Evolutionary conservation across 2,329 filamentous ascomycete genomes (phyloP).

Genomic region (Colletotrichum limetticola): DNA sequence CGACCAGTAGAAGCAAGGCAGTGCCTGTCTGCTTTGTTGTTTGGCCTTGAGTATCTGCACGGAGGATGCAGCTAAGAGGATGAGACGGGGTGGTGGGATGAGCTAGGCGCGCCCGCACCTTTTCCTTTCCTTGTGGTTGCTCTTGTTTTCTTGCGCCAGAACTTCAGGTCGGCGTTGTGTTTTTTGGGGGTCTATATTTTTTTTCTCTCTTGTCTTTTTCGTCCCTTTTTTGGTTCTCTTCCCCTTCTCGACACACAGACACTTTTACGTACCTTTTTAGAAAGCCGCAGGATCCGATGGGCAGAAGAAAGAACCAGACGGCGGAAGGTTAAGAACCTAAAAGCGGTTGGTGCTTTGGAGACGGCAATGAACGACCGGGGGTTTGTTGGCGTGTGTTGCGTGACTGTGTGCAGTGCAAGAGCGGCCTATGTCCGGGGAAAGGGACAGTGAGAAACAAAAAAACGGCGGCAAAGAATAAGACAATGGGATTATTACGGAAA

Average conservation of each 20-base stretch:
- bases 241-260: background rate
- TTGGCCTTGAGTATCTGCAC: conserved; percentile 13
- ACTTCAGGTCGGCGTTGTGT: conserved; percentile 8
- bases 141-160: background rate
- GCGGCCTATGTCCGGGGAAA: background rate
- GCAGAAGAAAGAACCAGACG: conserved; percentile 9
- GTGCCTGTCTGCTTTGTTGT: conserved; percentile 34
- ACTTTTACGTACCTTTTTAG: background rate
- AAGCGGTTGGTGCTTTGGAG: background rate
- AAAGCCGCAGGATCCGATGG: background rate
- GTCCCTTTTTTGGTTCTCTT: background rate
- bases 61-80: conserved; percentile 27
- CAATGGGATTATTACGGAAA: conserved; percentile 34
- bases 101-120: conserved; percentile 27
- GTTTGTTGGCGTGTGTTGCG: background rate
- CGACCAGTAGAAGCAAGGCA: conserved; percentile 23
- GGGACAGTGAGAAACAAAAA: conserved; percentile 23
- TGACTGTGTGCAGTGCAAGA: background rate
- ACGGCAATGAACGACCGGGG: background rate
- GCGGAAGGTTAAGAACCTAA: conserved; percentile 1
- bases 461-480: conserved; percentile 29
- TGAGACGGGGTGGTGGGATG: conserved; percentile 22
- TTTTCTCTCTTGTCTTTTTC: background rate
- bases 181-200: background rate
- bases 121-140: background rate